Evolutionary conservation across 1,284 basidiomycete genomes (phyloP).

Genomic region (Caloboletus firmus): DNA sequence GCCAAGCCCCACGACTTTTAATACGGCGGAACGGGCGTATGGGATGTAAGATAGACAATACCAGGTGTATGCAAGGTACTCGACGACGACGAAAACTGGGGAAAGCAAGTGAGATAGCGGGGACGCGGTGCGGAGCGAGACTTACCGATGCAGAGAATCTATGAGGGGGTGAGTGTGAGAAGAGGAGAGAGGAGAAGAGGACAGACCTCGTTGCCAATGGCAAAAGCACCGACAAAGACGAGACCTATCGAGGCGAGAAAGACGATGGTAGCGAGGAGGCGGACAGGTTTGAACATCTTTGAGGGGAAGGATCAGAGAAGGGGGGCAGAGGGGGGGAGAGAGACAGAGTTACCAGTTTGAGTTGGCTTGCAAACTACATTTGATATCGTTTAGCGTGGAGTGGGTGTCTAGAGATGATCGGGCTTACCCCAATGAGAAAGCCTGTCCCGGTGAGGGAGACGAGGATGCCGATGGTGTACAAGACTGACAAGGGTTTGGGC

Average conservation of each 20-base stretch:
- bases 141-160: slow-evolving; percentile 52
- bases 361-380: slow-evolving; percentile 70
- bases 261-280: slow-evolving; percentile 80
- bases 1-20: slow-evolving; percentile 60
- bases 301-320: background rate
- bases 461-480: slow-evolving; percentile 84
- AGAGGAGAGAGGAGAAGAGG: slow-evolving; percentile 1
- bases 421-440: slow-evolving; percentile 79
- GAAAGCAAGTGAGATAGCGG: slow-evolving; percentile 2
- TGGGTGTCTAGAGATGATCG: background rate
- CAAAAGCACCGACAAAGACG: slow-evolving; percentile 82
- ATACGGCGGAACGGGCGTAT: slow-evolving; percentile 75
- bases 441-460: slow-evolving; percentile 86
- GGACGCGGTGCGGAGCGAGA: background rate
- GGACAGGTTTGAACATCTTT: slow-evolving; percentile 94
- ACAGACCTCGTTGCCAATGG: slow-evolving; percentile 64
- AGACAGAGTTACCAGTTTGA: slow-evolving; percentile 62
- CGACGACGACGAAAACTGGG: slow-evolving; percentile 81
- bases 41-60: slow-evolving; percentile 85
- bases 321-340: background rate
- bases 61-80: slow-evolving; percentile 86
- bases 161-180: slow-evolving; percentile 18
- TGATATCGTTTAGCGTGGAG: slow-evolving; percentile 2
- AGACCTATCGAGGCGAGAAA: slow-evolving; percentile 77
- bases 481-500: slow-evolving; percentile 45